phyloP scores from a whole-genome alignment of 2,329 filamentous ascomycete genomes.

The Keithomyces neogunnii region DNA sequence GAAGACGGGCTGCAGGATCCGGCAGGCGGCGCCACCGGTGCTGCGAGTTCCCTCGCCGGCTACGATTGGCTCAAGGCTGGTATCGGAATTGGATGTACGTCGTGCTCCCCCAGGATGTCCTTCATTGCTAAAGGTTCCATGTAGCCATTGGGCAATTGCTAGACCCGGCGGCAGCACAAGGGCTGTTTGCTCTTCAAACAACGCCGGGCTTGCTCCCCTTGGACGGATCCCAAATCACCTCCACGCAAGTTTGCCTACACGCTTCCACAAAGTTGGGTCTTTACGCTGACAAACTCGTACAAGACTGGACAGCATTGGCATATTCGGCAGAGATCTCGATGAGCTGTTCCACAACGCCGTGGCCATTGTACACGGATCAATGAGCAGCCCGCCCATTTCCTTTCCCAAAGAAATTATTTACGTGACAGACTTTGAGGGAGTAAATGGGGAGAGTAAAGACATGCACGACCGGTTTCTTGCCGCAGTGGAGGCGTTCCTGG shows the following conservation, averaged over 20 bases:
- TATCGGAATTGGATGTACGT: slow-evolving; percentile 27
- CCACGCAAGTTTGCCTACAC: slow-evolving; percentile 11
- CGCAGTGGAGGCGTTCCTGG: slow-evolving; percentile 14
- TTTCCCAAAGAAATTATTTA: slow-evolving; percentile 16
- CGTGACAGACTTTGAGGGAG: slow-evolving; percentile 14
- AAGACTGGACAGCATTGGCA: slow-evolving; percentile 13
- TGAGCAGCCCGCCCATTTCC: not conserved
- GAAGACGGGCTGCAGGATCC: slow-evolving; percentile 37
- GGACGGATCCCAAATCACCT: slow-evolving; percentile 9
- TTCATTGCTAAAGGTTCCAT: not conserved
- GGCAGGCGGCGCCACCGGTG: slow-evolving; percentile 28
- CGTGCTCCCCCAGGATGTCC: not conserved
- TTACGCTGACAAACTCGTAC: not conserved
- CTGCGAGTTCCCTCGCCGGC: slow-evolving; percentile 25
- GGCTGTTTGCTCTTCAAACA: slow-evolving; percentile 21
- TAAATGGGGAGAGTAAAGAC: slow-evolving; percentile 4
- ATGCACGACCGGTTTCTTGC: slow-evolving; percentile 15
- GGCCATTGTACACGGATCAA: slow-evolving; percentile 8
- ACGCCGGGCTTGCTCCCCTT: slow-evolving; percentile 10
- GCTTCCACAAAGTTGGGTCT: too few species aligned
- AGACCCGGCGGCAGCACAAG: slow-evolving; percentile 15
- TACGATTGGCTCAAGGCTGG: slow-evolving; percentile 34
- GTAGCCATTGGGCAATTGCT: slow-evolving; percentile 13
- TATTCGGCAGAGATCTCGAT: slow-evolving; percentile 17
- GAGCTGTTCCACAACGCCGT: slow-evolving; percentile 15